phyloP scores from a whole-genome alignment of 176 grass and related monocot species.

The Elymus sibiricus region DNA sequence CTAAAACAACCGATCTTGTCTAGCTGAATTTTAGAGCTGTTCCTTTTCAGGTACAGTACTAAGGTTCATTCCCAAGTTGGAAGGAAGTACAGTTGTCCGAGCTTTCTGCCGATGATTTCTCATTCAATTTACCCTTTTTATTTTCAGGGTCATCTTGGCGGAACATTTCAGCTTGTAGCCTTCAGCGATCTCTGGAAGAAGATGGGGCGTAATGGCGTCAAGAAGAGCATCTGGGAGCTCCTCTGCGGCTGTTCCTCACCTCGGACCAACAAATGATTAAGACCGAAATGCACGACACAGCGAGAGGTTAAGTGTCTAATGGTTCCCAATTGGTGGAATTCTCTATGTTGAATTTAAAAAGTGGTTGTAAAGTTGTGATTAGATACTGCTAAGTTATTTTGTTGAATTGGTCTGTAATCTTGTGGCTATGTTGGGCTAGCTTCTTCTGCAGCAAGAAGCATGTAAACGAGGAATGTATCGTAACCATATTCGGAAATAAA shows the following conservation, averaged over 20 bases:
- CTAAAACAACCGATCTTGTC: neutral
- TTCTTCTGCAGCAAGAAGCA: neutral
- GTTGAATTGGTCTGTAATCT: neutral
- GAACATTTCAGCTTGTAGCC: neutral
- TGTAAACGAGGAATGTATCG: neutral
- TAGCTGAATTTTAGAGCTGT: neutral
- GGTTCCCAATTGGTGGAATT: neutral
- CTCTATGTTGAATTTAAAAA: neutral
- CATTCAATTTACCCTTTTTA: neutral
- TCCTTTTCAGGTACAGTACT: neutral
- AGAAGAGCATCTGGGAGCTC: constrained; percentile 47
- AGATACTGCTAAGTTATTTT: neutral
- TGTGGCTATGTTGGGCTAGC: neutral
- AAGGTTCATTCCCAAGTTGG: neutral
- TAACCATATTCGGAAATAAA: constrained; percentile 7
- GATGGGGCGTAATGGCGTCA: constrained; percentile 39
- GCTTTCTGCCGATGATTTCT: neutral
- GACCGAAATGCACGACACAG: neutral
- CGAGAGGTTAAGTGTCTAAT: neutral
- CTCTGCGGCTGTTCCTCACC: constrained; percentile 31
- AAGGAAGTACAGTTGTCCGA: neutral
- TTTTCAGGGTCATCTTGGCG: constrained; percentile 6
- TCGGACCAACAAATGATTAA: neutral
- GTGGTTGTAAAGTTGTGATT: neutral
- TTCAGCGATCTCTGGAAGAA: neutral